Base-by-base conservation (phyloP, 108 stramenopile genomes). In the Cyclotella cryptica region DNA sequence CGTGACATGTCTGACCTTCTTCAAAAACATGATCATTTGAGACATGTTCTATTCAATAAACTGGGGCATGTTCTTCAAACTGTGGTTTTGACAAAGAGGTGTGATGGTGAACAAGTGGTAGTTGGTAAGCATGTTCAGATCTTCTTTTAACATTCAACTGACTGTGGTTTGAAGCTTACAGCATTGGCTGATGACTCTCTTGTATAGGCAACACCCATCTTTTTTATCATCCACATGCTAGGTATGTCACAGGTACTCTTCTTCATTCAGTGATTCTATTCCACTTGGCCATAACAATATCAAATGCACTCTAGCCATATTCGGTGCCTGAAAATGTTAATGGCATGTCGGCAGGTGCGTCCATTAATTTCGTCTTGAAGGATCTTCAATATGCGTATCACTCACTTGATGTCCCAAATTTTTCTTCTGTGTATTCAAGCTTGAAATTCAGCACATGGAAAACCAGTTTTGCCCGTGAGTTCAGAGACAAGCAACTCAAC, bases 161-260 rank as follows among this genome's bases (percentile, higher is more conserved):
- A n/a, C n/a, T n/a, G n/a, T n/a, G n/a, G n/a, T n/a, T n/a, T n/a
- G n/a, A n/a, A n/a, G n/a, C n/a, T n/a, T n/a, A n/a, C n/a, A n/a
- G n/a, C n/a, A n/a, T n/a, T n/a, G n/a, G n/a, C n/a, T n/a, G n/a
- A n/a, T n/a, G n/a, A n/a, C n/a, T n/a, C n/a, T n/a, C n/a, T n/a
- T n/a, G n/a, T n/a, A n/a, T n/a, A n/a, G n/a, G n/a, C n/a, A 93
- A 93, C 65, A 93, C 93, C 5, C 93, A 93, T 60, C 70, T 93
- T 21, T 93, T 93, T 65, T 93, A 83, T 66, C 93, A 93, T 68
- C 90, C 89, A 8, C 66, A 69, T 49, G 93, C 88, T 43, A 55
- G 54, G 54, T 55, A 55, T 55, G 54, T 18, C 9, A 55, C 54
- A 12, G 44, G 13, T 12, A 45, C 11, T 13, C 13, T 45, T 12